phyloP scores from a whole-genome alignment of 768 basidiomycete species.

The Calocera cornea region DNA sequence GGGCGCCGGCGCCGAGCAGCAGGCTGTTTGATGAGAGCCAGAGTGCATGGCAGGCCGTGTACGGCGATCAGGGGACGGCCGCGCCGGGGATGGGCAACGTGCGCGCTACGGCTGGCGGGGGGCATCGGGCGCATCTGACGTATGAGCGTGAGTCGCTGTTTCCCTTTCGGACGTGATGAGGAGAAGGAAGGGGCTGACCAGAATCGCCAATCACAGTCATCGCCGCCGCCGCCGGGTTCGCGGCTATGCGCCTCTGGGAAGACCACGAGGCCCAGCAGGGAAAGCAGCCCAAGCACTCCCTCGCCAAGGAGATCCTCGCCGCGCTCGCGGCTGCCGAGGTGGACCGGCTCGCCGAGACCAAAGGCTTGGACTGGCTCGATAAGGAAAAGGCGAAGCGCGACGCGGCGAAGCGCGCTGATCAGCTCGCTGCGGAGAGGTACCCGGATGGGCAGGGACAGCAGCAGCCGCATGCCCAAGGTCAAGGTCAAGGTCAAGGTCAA shows the following conservation, averaged over 20 bases:
- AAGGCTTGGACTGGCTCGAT: conserved; percentile 7
- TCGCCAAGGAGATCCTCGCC: conserved; percentile 27
- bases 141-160: background rate
- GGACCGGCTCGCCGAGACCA: conserved; percentile 8
- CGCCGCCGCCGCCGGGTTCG: conserved; percentile 27
- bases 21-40: background rate
- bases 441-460: background rate
- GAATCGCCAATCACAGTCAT: conserved; percentile 14
- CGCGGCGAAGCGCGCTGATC: background rate
- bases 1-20: background rate
- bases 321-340: conserved; percentile 24
- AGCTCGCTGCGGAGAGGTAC: background rate
- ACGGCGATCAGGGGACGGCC: background rate
- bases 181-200: background rate
- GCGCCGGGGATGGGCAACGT: background rate
- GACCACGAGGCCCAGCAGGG: conserved; percentile 24
- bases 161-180: no score
- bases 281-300: conserved; percentile 19
- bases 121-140: background rate
- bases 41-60: background rate
- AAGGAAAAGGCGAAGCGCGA: conserved; percentile 7
- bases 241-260: conserved; percentile 30
- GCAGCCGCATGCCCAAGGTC: background rate
- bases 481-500: background rate
- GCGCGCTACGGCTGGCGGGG: background rate